Evolutionary conservation across 73 alveolate genomes (phyloP).

Genomic region (Tetrahymena thermophila): DNA sequence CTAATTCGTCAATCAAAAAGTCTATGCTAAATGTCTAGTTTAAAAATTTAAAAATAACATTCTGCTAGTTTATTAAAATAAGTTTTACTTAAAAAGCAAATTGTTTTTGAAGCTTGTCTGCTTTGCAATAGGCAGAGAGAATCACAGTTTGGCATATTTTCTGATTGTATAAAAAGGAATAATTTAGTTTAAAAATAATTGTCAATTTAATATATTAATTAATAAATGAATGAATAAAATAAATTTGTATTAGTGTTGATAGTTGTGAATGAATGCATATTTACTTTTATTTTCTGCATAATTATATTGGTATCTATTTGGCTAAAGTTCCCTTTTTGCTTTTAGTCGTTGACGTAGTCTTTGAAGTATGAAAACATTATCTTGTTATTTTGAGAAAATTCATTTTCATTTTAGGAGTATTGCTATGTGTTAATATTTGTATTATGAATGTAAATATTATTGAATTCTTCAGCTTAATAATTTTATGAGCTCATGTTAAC

Average conservation of each 20-base stretch:
- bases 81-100: neutral
- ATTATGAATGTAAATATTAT: neutral
- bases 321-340: neutral
- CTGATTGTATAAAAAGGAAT: neutral
- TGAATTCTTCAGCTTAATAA: neutral
- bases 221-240: neutral
- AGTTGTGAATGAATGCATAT: neutral
- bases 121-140: neutral
- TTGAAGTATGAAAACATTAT: neutral
- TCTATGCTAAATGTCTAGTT: neutral
- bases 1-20: neutral
- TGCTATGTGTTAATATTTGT: neutral
- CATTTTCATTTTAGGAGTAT: neutral
- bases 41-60: neutral
- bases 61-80: neutral
- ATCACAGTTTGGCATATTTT: neutral
- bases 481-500: neutral
- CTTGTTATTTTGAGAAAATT: neutral
- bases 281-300: neutral
- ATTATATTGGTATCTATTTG: neutral
- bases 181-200: too few species aligned
- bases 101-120: neutral
- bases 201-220: too few species aligned
- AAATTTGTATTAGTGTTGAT: neutral
- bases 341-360: neutral